Base-by-base conservation (phyloP, 2,329 filamentous ascomycete genomes). In the Hortaea sp. region DNA sequence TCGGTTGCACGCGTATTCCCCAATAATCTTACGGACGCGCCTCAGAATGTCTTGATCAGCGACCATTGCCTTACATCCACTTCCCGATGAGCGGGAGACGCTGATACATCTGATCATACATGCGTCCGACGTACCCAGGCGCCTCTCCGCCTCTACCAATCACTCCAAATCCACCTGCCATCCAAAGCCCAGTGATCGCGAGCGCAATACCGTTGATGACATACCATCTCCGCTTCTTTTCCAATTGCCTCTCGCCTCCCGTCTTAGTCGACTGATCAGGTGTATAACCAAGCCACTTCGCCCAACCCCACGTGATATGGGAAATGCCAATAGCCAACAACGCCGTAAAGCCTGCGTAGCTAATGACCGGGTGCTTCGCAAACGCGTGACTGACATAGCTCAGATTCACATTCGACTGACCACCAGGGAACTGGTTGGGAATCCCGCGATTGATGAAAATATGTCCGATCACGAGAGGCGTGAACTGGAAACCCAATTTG, bases 301-400 rank as follows among this genome's bases (percentile, higher is more conserved):
- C 85, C 67, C 80, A 79, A 2, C 89, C 89, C 79, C 88, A 94
- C 6, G 85, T 78, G 63, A 89, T 81, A 68, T 95, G 89, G 49
- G 81, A 85, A 27, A 78, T 81, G 0, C 81, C 84, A 0, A 82
- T 67, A 11, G 69, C 70, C 5, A 95, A 70, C 42, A 95, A 71
- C 1, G 80, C 74, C 1, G 71, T 59, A 63, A 94, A 95, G 1
- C 84, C 82, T 1, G 75, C 56, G 63, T 80, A 84, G n/a, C 84
- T 79, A 6, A 83, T 63, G 1, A 74, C 54, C 0, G 82, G 81
- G 57, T 86, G 82, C 10, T 78, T 75, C 29, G 84, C 81, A 60
- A 95, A 92, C 2, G 86, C 87, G 66, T 97, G 89, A 9, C 82
- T 79, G 6, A 95, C 82, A 63, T 85, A 97, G 9, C 79, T 82